Percentiles rank a stretch among this genome's conserved stretches.
phyloP scores from a whole-genome alignment of 2,329 filamentous ascomycete genomes.

The Colletotrichum lupini region DNA sequence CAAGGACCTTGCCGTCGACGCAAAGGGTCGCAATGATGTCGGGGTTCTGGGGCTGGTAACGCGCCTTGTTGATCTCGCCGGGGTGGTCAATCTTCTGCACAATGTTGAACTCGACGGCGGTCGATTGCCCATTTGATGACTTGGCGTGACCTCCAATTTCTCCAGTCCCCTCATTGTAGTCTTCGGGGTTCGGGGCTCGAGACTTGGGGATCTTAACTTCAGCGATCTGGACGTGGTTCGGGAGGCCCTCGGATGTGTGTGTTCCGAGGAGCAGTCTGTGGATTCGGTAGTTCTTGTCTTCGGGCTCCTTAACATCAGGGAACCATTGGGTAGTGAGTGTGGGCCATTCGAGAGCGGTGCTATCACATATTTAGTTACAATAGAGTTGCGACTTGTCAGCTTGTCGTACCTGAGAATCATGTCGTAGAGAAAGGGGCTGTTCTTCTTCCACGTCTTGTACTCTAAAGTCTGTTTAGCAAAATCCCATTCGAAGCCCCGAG shows the following conservation, averaged over 20 bases:
- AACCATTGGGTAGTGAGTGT: conserved; percentile 99
- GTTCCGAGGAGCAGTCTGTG: conserved; percentile 95
- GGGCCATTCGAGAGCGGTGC: conserved; percentile 95
- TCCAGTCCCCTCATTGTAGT: conserved; percentile 91
- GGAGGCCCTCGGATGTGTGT: conserved; percentile 86
- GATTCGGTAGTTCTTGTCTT: conserved; percentile 86
- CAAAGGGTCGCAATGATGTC: conserved; percentile 96
- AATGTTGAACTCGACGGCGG: conserved; percentile 86
- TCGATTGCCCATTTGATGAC: conserved; percentile 66
- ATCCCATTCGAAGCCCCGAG: neutral
- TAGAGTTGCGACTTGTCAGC: neutral
- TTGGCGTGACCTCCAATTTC: conserved; percentile 95
- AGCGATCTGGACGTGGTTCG: conserved; percentile 95
- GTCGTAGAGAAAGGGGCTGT: conserved; percentile 97
- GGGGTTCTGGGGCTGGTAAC: conserved; percentile 97
- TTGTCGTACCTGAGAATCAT: conserved; percentile 83
- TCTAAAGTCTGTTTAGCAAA: conserved; percentile 62
- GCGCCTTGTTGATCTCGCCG: conserved; percentile 97
- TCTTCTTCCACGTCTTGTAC: conserved; percentile 99
- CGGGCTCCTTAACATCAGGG: conserved; percentile 88
- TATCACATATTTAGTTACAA: conserved; percentile 42
- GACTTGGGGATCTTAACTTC: conserved; percentile 92
- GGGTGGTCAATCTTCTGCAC: conserved; percentile 97
- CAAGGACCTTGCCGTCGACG: conserved; percentile 85
- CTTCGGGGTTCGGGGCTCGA: conserved; percentile 76